phyloP scores from a whole-genome alignment of 495 filamentous ascomycete genomes.

The Penicillium crystallinum region DNA sequence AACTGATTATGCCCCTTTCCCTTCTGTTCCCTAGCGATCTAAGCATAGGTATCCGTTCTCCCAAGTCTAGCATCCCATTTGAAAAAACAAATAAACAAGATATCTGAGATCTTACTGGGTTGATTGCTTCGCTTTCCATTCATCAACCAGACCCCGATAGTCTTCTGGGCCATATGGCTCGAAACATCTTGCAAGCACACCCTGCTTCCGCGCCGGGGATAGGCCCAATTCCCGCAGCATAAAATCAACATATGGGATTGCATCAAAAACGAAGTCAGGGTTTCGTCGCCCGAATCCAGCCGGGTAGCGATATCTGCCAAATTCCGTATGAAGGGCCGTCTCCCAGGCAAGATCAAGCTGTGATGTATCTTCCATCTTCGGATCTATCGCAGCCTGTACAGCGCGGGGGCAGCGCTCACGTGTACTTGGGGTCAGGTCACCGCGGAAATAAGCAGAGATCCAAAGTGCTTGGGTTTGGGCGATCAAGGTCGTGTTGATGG shows the following conservation, averaged over 20 bases:
- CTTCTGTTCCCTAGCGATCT: too few species aligned
- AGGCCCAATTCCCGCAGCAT: slow-evolving; percentile 63
- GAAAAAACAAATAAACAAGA: background rate
- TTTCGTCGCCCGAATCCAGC: slow-evolving; percentile 57
- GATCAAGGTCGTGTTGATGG: slow-evolving; percentile 56
- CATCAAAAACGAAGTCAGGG: slow-evolving; percentile 73
- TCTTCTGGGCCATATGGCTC: slow-evolving; percentile 56
- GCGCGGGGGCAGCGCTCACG: slow-evolving; percentile 18
- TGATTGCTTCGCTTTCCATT: slow-evolving; percentile 39
- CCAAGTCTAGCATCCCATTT: background rate
- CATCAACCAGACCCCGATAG: slow-evolving; percentile 54
- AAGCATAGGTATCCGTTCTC: background rate
- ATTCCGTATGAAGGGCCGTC: slow-evolving; percentile 60
- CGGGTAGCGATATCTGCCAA: slow-evolving; percentile 64
- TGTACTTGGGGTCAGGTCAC: slow-evolving; percentile 32
- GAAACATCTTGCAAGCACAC: slow-evolving; percentile 44
- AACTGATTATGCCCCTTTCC: too few species aligned
- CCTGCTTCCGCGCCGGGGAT: slow-evolving; percentile 34
- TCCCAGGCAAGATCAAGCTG: slow-evolving; percentile 43
- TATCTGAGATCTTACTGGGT: background rate
- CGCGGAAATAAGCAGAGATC: slow-evolving; percentile 61
- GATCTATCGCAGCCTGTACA: slow-evolving; percentile 11
- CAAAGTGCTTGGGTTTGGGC: slow-evolving; percentile 69
- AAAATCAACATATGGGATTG: slow-evolving; percentile 71
- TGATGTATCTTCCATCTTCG: slow-evolving; percentile 14